These are phyloP conservation scores for Blastomyces emzantsi DNA, from an alignment of 2,329 filamentous ascomycete genomes.

Conservation along the genomic window DNA sequence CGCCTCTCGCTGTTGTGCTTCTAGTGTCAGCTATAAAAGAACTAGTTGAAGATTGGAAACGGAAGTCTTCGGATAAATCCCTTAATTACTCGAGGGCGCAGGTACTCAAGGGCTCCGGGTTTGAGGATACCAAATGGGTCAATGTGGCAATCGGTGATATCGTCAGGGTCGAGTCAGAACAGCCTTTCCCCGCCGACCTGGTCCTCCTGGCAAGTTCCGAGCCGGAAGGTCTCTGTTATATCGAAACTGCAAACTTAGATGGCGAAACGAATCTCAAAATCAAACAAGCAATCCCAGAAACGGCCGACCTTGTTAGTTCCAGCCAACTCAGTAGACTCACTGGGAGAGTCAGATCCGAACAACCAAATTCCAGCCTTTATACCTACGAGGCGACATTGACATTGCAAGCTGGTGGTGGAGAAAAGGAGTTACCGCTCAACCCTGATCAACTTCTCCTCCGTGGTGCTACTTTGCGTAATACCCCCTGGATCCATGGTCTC, in stretches of 20 bases:
- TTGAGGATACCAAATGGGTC: conserved; percentile 86
- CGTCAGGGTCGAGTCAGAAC: conserved; percentile 84
- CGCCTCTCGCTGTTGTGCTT: conserved; percentile 80
- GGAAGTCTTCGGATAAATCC: conserved; percentile 75
- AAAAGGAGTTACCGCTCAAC: conserved; percentile 81
- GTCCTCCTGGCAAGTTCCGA: conserved; percentile 91
- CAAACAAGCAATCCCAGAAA: conserved; percentile 94
- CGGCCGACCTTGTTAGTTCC: conserved; percentile 74
- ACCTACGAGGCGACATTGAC: conserved; percentile 96
- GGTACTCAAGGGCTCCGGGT: conserved; percentile 72
- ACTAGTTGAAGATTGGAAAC: conserved; percentile 82
- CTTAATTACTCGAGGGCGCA: conserved; percentile 81
- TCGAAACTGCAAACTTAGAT: conserved; percentile 95
- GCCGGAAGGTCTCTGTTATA: conserved; percentile 95
- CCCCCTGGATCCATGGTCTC: conserved; percentile 90
- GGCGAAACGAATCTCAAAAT: conserved; percentile 98
- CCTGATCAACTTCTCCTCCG: conserved; percentile 82
- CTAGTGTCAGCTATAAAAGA: conserved; percentile 95
- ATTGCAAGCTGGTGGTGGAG: conserved; percentile 78
- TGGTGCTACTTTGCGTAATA: conserved; percentile 90
- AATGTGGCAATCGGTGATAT: conserved; percentile 90
- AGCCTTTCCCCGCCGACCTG: conserved; percentile 88
- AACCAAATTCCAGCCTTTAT: conserved; percentile 96
- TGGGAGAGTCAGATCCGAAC: conserved; percentile 83
- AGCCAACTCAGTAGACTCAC: conserved; percentile 76